phyloP scores from a whole-genome alignment of 345 rosid genomes.

The Nephelium lappaceum region DNA sequence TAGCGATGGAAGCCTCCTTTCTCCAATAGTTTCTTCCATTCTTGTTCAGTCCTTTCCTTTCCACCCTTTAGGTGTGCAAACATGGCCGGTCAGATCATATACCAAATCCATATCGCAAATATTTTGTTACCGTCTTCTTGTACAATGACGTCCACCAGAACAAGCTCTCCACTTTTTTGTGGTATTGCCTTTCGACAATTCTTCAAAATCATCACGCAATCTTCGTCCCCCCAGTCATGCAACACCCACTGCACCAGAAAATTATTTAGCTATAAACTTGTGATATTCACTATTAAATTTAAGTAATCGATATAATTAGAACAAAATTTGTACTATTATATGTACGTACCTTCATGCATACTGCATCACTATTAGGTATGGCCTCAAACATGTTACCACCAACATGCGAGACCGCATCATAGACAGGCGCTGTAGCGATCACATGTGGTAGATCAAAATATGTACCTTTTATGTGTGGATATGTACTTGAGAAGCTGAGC shows the following conservation, averaged over 20 bases:
- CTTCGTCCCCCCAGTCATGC: constrained; percentile 26
- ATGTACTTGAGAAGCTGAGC: constrained; percentile 18
- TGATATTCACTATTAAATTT: too few relatives aligned
- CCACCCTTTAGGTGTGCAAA: constrained; percentile 24
- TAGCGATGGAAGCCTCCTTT: constrained; percentile 38
- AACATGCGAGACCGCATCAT: constrained; percentile 29
- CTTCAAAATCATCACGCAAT: constrained; percentile 18
- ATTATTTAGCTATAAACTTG: too few relatives aligned
- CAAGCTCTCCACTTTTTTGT: constrained; percentile 20
- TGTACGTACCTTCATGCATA: constrained; percentile 33
- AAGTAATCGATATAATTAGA: background rate
- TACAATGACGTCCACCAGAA: constrained; percentile 27
- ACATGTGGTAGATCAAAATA: constrained; percentile 50
- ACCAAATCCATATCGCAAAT: constrained; percentile 1
- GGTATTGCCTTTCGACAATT: constrained; percentile 19
- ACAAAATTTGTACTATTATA: too few relatives aligned
- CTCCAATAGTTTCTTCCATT: constrained; percentile 35
- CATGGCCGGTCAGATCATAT: constrained; percentile 32
- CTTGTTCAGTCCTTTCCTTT: constrained; percentile 31
- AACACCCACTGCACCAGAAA: constrained; percentile 15
- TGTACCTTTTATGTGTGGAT: constrained; percentile 25
- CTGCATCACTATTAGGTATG: constrained; percentile 37
- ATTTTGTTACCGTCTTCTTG: background rate
- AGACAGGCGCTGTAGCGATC: constrained; percentile 31
- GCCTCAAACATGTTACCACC: constrained; percentile 42